Evolutionary conservation across 2,329 filamentous ascomycete species (phyloP), one percentile per base, ranked within the genome.

Genomic region (Alternaria arbusti): DNA sequence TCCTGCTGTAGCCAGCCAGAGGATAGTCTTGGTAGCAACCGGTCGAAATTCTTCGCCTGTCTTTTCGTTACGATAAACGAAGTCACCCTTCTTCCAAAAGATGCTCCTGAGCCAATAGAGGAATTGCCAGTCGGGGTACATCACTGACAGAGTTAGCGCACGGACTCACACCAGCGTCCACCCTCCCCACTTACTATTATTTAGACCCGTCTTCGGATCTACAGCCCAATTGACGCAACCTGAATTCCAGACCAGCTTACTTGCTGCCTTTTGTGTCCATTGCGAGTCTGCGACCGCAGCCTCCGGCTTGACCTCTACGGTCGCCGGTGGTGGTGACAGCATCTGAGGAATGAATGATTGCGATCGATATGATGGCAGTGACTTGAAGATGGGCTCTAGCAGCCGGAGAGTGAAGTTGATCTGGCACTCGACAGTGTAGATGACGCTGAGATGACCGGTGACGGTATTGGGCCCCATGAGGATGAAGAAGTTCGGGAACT

Each of bases 161-260:
- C 23, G 26, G 40, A n/a, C 43, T 30, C n/a, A 11, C 6, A 13
- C 3, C 9, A 26, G 13, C 20, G 13, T 23, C 11, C 22, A 15
- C 22, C 22, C 11, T 23, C 3, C 0, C 28, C 30, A 49, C 61
- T 61, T 50, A 66, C 61, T 83, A 7, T 82, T 84, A 61, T 87
- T 87, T 50, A 82, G 76, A 0, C 81, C 80, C 0, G 84, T 84
- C 49, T 79, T 79, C 0, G 77, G 73, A 61, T 87, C 82, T 2
- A 87, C 77, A 4, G 81, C 84, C 85, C 85, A 87, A n/a, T 80
- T 83, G 1, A 81, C 82, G 64, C 85, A 87, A 0, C 85, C 85
- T 2, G 80, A 81, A 0, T 79, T 73, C 83, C 83, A 87, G 1
- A 87, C 85, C 1, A 86, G 70, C 36, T 76, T 75, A 49, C 77